Evolutionary conservation across 371 early-diverging fungal species (phyloP), one percentile per base, ranked within the genome.

Genomic region (Actinomortierella ambigua): DNA sequence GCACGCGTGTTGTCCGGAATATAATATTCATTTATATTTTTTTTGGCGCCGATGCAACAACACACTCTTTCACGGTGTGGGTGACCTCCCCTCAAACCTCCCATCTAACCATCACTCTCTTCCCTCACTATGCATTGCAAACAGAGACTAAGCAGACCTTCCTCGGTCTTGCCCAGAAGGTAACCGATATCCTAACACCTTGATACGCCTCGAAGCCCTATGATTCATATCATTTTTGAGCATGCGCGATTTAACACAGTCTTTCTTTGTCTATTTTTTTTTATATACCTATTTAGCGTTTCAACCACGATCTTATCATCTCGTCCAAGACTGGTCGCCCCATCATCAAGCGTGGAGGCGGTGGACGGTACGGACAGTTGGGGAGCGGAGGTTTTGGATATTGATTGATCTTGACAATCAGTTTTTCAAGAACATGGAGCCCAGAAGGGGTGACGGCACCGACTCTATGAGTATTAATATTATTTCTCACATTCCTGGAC

Each of bases 291-390:
- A 26, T 52, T 42, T 81, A 88, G 87, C 88, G 90, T 70, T 78
- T 82, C 53, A 80, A 86, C 64, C 84, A 85, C 64, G 90, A 91
- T 69, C 75, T 91, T 61, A 81, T 82, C 13, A 75, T 91, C 23
- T 85, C 88, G 61, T 84, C 83, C 59, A 85, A 88, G 69, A 86
- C 88, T 23, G 88, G 89, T 65, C 83, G 90, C 59, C 80, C 86
- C 63, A 79, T 89, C 73, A 78, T 90, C 61, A 82, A 81, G 43
- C 79, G 86, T 46, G 91, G 91, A 76, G 76, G 77, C 7, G 86
- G 87, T 73, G 91, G 91, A 56, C 88, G 91, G 85, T 89, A 88
- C 34, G 34, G 34, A n/a, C n/a, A n/a, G n/a, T n/a, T n/a, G n/a
- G n/a, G n/a, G n/a, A n/a, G n/a, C n/a, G n/a, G n/a, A n/a, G n/a